Evolutionary conservation across 148 eudicot genomes (phyloP), one percentile per base, ranked within the genome.

Genomic region (Rhododendron mucronatum): DNA sequence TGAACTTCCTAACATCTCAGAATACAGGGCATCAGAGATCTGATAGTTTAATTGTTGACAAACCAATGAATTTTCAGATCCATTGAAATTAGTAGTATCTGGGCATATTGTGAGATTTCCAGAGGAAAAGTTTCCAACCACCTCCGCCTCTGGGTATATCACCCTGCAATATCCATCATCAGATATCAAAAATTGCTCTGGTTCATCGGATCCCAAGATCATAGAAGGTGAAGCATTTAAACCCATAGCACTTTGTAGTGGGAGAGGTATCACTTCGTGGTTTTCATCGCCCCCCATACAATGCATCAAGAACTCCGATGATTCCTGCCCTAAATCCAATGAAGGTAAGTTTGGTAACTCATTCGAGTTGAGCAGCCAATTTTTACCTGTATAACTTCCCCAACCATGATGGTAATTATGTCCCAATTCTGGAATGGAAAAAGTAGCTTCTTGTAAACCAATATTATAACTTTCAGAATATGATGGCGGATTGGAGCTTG

Each of bases 371-470:
- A 86, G 74, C 59, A 78, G 86, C 90, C 95, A 88, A 88, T 88
- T 90, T 53, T 86, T 87, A 48, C 71, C 88, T 63, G 84, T 37
- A 85, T 88, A 89, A 71, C 81, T 75, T 63, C 82, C 88, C 89
- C 90, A 87, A 81, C 90, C 95, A 45, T 89, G 85, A 63, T 91
- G 79, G 85, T 86, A 83, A 81, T 88, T 89, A 23, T 88, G 90
- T 75, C 91, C 94, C 59, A 89, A 79, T 82, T 94, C 94, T 77
- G 94, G 89, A 77, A 90, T 89, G 47, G 92, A 81, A 87, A 89
- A 89, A 57, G 86, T 82, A 85, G 87, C 89, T 47, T 91, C 94
- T 86, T 90, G 91, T 83, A 88, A 85, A 69, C 86, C 85, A 45
- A 87, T 55, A 59, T 84, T 87, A 91, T 89, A 90, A 67, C 88